Percentiles rank a stretch among this genome's conserved stretches.
Evolutionary conservation across 2,329 filamentous ascomycete species (phyloP).

Genomic region (Ceratocystis variospora): DNA sequence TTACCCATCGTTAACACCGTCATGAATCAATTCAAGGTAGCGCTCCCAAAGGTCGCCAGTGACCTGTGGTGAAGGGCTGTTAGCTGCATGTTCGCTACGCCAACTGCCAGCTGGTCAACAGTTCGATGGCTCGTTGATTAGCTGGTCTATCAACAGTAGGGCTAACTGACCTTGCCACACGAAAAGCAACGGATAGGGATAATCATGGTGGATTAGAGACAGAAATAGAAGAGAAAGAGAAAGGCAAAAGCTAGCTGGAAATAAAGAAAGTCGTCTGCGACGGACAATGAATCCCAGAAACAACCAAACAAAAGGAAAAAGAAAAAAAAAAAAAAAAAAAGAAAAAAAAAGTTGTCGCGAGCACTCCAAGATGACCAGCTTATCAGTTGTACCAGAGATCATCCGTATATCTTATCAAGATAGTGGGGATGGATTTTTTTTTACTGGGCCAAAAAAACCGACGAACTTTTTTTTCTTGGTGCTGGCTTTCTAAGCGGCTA

Average conservation of each 20-base stretch:
- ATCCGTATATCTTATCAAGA: constrained; percentile 19
- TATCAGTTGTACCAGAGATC: constrained; percentile 14
- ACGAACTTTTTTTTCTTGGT: constrained; percentile 17
- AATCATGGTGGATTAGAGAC: constrained; percentile 56
- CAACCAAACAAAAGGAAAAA: not conserved
- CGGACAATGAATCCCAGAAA: too few relatives aligned
- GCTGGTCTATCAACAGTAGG: not conserved
- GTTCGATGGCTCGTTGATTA: not conserved
- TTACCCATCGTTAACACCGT: constrained; percentile 61
- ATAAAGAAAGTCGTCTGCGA: not conserved
- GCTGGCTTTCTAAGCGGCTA: not conserved
- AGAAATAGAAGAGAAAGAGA: not conserved
- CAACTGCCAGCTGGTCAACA: not conserved
- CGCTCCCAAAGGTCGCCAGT: constrained; percentile 95
- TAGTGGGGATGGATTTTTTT: constrained; percentile 19
- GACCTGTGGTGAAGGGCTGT: constrained; percentile 47
- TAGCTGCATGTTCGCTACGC: constrained; percentile 21
- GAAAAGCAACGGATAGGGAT: constrained; percentile 98
- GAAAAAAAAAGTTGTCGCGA: constrained; percentile 18
- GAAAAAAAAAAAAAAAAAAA: constrained; percentile 13
- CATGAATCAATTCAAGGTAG: constrained; percentile 78
- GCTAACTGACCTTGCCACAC: constrained; percentile 71
- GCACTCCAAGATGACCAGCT: not conserved
- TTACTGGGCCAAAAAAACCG: constrained; percentile 12
- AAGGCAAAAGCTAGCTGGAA: not conserved